Evolutionary conservation across 176 grass and related monocot genomes (phyloP).

Genomic region (Zea mays): DNA sequence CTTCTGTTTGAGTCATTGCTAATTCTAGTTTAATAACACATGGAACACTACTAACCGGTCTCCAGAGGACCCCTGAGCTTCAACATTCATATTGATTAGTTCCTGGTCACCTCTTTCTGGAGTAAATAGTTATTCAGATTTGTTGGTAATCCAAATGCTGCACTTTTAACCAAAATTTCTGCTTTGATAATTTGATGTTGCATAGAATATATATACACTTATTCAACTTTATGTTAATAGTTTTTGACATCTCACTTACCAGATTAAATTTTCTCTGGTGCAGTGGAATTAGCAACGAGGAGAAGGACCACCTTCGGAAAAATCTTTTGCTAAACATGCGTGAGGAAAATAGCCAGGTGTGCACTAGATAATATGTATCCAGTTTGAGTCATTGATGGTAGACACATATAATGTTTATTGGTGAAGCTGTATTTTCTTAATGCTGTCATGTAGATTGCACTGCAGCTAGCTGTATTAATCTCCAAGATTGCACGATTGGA

Average conservation of each 20-base stretch:
- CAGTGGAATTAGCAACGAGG: constrained; percentile 96
- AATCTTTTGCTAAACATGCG: constrained; percentile 86
- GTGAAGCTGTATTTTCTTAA: constrained; percentile 1
- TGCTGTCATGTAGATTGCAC: constrained; percentile 67
- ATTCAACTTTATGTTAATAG: background rate
- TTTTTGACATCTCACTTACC: constrained; percentile 17
- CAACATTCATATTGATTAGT: background rate
- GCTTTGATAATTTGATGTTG: background rate
- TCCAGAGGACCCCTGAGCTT: background rate
- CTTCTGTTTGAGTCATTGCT: background rate
- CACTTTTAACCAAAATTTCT: background rate
- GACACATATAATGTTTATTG: background rate
- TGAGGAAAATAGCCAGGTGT: constrained; percentile 90
- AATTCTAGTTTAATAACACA: constrained; percentile 1
- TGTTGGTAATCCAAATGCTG: constrained; percentile 9
- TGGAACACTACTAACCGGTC: background rate
- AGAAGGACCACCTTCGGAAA: constrained; percentile 88
- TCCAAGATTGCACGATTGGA: constrained; percentile 95
- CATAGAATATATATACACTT: background rate
- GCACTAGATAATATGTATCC: constrained; percentile 10
- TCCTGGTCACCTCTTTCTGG: background rate
- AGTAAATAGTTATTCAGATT: constrained; percentile 18
- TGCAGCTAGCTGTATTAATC: constrained; percentile 89
- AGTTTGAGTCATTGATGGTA: background rate
- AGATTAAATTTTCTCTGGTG: constrained; percentile 32